Conservation (phyloP, 1,284 basidiomycete genomes). For the Polyporus tsugae region DNA sequence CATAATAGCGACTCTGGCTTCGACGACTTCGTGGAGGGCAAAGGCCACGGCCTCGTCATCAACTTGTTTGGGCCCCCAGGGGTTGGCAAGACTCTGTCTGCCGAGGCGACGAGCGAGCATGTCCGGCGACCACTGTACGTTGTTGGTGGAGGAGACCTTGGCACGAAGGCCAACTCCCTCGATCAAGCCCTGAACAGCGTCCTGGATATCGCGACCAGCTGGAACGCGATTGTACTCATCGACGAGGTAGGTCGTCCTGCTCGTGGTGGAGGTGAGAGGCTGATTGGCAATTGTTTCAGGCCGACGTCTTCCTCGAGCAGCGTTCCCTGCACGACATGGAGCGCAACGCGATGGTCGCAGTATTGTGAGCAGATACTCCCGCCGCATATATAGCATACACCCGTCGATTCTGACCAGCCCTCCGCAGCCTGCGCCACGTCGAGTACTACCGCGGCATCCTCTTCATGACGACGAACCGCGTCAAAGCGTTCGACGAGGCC, state of each 20-base stretch:
- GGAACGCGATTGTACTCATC: conserved; percentile 70
- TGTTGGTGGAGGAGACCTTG: conserved; percentile 64
- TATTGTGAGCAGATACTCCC: conserved; percentile 45
- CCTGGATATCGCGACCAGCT: conserved; percentile 59
- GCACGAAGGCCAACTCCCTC: conserved; percentile 50
- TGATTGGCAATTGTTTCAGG: conserved; percentile 17
- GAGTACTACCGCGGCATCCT: conserved; percentile 72
- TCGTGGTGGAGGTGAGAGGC: neutral
- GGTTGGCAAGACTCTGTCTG: conserved; percentile 58
- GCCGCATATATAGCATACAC: neutral
- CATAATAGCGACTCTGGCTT: conserved; percentile 59
- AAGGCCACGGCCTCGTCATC: conserved; percentile 66
- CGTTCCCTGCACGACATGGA: conserved; percentile 64
- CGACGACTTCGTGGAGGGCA: conserved; percentile 68
- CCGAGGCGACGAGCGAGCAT: conserved; percentile 68
- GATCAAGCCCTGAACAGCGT: conserved; percentile 32
- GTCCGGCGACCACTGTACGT: conserved; percentile 65
- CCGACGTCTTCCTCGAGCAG: conserved; percentile 65
- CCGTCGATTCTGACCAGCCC: neutral
- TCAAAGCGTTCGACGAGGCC: conserved; percentile 69
- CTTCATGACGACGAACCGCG: conserved; percentile 76
- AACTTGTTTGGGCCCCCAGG: conserved; percentile 69
- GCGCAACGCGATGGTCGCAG: conserved; percentile 71
- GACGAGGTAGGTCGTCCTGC: conserved; percentile 54
- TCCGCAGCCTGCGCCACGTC: conserved; percentile 54